Evolutionary conservation across 2,329 filamentous ascomycete species (phyloP), one percentile per base, ranked within the genome.

Genomic region (Beauveria asiatica): DNA sequence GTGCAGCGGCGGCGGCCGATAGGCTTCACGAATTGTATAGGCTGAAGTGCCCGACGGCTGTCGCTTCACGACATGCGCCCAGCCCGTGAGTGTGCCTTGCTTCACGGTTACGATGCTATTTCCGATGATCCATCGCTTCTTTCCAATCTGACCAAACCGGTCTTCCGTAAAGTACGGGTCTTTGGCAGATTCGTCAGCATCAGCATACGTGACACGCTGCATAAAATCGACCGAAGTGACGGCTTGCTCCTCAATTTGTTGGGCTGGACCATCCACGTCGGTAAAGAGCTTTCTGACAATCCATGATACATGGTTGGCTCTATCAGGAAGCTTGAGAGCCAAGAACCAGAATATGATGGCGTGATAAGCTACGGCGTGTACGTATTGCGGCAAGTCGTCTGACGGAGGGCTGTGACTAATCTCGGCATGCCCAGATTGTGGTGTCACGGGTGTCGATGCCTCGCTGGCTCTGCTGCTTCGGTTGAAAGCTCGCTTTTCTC

Each of bases 261-360:
- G 85, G 45, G 83, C 70, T 17, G 64, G 84, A 17, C 91, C 90
- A 61, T 87, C 83, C 25, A 83, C 82, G 68, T 96, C 90, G 9
- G 83, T 87, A 66, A 93, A 92, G 10, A 99, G 80, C 64, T 91
- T 91, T 68, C 88, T 91, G 11, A 89, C 88, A 64, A 99, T 96
- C 90, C 91, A 96, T 30, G 86, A 85, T 56, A 97, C 92, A 65
- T 96, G 87, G 63, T 85, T 90, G 39, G 87, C 84, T 55, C 94
- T 86, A 70, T 97, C 92, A 42, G 87, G 84, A 56, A 96, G 81
- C 68, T 91, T 93, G 66, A 99, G 73, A 1, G 92, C 89, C 66
- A 99, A 80, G 70, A 97, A 99, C 94, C 94, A 99, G 70, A 96
- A 97, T 1, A 92, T 88, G 65, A 99, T 92, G 66, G 96, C 91